Conservation (phyloP, 2,329 filamentous ascomycete genomes). For the Colletotrichum sp. region DNA sequence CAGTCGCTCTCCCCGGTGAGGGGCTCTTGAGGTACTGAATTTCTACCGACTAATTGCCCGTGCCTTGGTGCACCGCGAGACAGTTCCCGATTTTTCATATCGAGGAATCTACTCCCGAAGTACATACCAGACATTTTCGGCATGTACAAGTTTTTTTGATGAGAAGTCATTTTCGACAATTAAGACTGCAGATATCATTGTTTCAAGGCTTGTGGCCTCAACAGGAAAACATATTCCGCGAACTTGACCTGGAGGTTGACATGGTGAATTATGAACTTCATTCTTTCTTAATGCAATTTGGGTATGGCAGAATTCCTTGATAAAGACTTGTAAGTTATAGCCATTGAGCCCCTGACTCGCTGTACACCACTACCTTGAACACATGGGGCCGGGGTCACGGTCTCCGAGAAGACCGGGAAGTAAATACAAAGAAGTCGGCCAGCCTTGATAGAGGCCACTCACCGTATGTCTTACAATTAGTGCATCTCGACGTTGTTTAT, state of each 20-base stretch:
- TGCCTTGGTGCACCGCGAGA: background rate
- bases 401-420: background rate
- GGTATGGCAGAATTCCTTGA: background rate
- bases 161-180: fast-evolving
- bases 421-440: background rate
- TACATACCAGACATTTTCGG: background rate
- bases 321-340: background rate
- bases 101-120: background rate
- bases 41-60: background rate
- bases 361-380: background rate
- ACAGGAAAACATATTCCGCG: background rate
- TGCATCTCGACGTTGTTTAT: background rate
- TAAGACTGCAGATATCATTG: background rate
- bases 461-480: background rate
- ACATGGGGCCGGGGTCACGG: background rate
- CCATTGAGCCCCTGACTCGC: background rate
- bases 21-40: background rate
- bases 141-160: background rate
- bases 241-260: background rate
- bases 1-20: background rate
- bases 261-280: background rate
- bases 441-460: background rate
- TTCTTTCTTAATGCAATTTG: background rate
- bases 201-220: background rate
- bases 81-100: background rate